phyloP scores from a whole-genome alignment of 2,329 filamentous ascomycete genomes.

The Ilyonectria mors-panacis region DNA sequence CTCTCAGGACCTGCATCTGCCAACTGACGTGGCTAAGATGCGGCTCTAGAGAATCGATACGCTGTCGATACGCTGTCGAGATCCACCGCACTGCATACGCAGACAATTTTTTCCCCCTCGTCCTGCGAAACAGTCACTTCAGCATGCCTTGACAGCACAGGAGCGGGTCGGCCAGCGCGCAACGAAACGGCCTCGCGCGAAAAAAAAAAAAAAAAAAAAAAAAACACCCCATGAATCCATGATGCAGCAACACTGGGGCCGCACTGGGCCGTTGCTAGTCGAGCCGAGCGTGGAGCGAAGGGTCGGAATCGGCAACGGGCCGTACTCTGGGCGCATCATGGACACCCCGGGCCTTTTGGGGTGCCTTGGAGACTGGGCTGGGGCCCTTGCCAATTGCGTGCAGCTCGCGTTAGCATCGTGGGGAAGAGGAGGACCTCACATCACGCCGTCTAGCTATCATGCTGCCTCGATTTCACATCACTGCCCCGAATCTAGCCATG shows the following conservation, averaged over 20 bases:
- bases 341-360: not conserved
- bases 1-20: constrained; percentile 44
- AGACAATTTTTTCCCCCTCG: constrained; percentile 16
- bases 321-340: constrained; percentile 14
- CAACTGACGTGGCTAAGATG: constrained; percentile 46
- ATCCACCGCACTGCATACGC: constrained; percentile 38
- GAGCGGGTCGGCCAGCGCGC: constrained; percentile 3
- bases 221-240: not conserved
- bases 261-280: constrained; percentile 13
- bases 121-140: constrained; percentile 8
- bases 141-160: not conserved
- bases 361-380: not conserved
- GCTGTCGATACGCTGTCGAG: constrained; percentile 15
- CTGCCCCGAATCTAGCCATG: constrained; percentile 14
- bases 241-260: constrained; percentile 11
- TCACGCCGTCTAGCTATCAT: constrained; percentile 19
- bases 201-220: not conserved
- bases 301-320: constrained; percentile 24
- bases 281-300: constrained; percentile 17
- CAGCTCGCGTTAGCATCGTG: constrained; percentile 25
- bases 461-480: constrained; percentile 26
- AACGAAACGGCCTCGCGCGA: constrained; percentile 6
- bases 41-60: constrained; percentile 38
- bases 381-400: constrained; percentile 20
- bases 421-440: constrained; percentile 18